A percentile compares a stretch with the other conserved stretches of the same genome.
Evolutionary conservation across 23 red algal species (phyloP).

Genomic region (Pyropia yezoensis): DNA sequence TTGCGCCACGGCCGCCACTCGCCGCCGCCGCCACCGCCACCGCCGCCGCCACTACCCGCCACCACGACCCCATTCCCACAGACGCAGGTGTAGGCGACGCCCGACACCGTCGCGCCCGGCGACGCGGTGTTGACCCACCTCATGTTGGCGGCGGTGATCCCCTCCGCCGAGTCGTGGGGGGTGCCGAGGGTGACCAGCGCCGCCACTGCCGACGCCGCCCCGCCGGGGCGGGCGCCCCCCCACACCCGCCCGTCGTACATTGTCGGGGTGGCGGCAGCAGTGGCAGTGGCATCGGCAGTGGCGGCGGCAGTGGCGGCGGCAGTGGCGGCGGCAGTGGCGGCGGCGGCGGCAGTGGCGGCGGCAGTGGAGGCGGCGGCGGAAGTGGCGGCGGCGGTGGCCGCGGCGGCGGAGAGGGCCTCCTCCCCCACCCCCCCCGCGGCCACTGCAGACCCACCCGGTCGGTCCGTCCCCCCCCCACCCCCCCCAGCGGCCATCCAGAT

Average conservation of each 20-base stretch:
- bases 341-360: too few relatives aligned
- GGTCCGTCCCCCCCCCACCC: too few relatives aligned
- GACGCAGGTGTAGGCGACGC: conserved; percentile 40
- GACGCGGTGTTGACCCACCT: conserved; percentile 53
- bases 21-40: too few relatives aligned
- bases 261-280: background rate
- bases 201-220: conserved; percentile 1
- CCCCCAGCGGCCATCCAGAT: conserved; percentile 30
- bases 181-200: conserved; percentile 56
- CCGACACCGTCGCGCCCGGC: conserved; percentile 17
- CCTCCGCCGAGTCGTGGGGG: conserved; percentile 46
- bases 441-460: too few relatives aligned
- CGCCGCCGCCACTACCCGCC: too few relatives aligned
- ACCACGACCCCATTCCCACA: conserved; percentile 30
- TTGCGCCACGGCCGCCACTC: conserved; percentile 21
- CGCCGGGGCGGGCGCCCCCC: conserved; percentile 24
- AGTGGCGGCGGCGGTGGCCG: too few relatives aligned
- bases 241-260: conserved; percentile 8
- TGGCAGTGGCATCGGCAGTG: too few relatives aligned
- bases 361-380: too few relatives aligned
- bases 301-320: too few relatives aligned
- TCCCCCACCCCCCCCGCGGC: too few relatives aligned
- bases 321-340: too few relatives aligned
- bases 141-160: conserved; percentile 40
- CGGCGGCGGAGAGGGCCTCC: too few relatives aligned